Evolutionary conservation across 1,284 basidiomycete genomes (phyloP).

Genomic region (Cryptococcus sp.): DNA sequence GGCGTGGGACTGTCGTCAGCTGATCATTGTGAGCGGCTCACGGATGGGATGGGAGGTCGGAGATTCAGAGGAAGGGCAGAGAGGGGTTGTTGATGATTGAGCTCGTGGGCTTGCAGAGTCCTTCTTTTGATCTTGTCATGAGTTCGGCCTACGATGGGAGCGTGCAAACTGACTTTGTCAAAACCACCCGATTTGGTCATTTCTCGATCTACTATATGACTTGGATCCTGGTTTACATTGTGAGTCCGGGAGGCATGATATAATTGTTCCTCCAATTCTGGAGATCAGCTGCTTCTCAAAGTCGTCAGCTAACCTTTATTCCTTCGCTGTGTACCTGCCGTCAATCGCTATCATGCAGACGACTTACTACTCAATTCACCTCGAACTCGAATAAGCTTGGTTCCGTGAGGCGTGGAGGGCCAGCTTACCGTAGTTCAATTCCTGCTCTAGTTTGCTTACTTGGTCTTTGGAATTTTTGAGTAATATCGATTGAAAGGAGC

Average conservation of each 20-base stretch:
- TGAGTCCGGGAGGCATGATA: conserved; percentile 8
- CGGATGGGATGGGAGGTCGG: not conserved
- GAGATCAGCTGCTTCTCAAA: not conserved
- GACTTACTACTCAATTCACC: conserved; percentile 16
- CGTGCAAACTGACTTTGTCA: conserved; percentile 9
- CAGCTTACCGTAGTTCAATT: conserved; percentile 16
- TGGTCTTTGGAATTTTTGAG: conserved; percentile 23
- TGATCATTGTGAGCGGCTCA: too few species aligned
- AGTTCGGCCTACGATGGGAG: not conserved
- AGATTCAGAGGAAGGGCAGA: not conserved
- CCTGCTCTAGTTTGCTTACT: conserved; percentile 13
- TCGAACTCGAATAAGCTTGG: conserved; percentile 8
- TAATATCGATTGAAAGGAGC: conserved; percentile 22
- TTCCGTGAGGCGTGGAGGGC: not conserved
- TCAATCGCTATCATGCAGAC: not conserved
- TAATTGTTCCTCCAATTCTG: conserved; percentile 12
- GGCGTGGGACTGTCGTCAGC: too few species aligned
- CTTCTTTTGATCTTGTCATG: conserved; percentile 17
- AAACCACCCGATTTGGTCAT: conserved; percentile 10
- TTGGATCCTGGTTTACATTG: conserved; percentile 11
- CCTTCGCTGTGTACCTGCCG: conserved; percentile 12
- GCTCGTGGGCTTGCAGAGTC: conserved; percentile 5
- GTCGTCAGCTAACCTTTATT: conserved; percentile 7
- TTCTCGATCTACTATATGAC: conserved; percentile 16
- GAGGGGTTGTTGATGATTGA: not conserved